Percentiles rank a stretch among this genome's conserved stretches.
phyloP scores from a whole-genome alignment of 495 filamentous ascomycete species.

The Astrothelium macrocarpum region DNA sequence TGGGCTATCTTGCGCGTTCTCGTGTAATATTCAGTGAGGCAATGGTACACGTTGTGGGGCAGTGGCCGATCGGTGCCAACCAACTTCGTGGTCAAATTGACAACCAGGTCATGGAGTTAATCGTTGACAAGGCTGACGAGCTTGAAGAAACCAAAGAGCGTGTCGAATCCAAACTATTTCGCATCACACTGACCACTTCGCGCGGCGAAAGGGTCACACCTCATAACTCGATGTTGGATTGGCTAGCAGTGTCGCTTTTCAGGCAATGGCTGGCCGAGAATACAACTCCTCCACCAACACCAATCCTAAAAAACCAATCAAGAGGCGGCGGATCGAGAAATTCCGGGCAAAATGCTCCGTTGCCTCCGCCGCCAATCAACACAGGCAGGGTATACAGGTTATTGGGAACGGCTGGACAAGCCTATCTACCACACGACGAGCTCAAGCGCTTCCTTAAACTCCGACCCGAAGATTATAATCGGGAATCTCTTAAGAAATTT shows the following conservation, averaged over 20 bases:
- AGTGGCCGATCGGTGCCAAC: constrained; percentile 74
- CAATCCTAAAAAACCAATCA: constrained; percentile 25
- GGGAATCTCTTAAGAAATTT: constrained; percentile 70
- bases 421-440: constrained; percentile 74
- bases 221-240: constrained; percentile 68
- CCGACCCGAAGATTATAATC: constrained; percentile 54
- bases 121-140: constrained; percentile 77
- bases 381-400: constrained; percentile 63
- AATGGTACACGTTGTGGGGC: constrained; percentile 81
- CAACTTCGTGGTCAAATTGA: constrained; percentile 64
- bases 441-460: constrained; percentile 80
- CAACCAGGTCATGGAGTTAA: constrained; percentile 66
- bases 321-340: background rate
- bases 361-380: constrained; percentile 33
- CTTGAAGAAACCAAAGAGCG: constrained; percentile 56
- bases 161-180: constrained; percentile 68
- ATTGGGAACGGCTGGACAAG: constrained; percentile 49
- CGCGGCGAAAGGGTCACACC: constrained; percentile 73
- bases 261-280: constrained; percentile 85
- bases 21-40: constrained; percentile 86
- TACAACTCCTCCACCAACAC: constrained; percentile 56
- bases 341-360: constrained; percentile 3
- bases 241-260: constrained; percentile 77
- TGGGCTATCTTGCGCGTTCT: constrained; percentile 74
- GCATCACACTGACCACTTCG: constrained; percentile 67